These are phyloP conservation scores for Populus davidiana DNA, from an alignment of 345 rosid species.

Conservation along the genomic window DNA sequence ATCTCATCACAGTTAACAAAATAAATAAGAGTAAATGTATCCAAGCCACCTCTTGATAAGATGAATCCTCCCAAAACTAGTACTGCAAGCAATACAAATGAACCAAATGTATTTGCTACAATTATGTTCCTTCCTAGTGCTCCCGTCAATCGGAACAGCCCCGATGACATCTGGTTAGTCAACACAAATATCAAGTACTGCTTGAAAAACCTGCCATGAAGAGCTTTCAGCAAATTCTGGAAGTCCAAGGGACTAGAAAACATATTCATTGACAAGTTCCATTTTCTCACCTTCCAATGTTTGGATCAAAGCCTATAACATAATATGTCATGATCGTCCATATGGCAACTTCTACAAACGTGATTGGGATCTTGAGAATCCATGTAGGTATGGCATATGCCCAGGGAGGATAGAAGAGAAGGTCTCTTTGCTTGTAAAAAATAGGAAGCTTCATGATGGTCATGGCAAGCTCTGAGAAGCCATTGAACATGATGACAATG, in stretches of 20 bases:
- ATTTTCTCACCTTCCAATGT: slow-evolving; percentile 37
- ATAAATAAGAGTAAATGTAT: neutral
- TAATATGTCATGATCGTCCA: slow-evolving; percentile 62
- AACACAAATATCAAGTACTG: slow-evolving; percentile 46
- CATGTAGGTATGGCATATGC: slow-evolving; percentile 79
- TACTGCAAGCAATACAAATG: slow-evolving; percentile 44
- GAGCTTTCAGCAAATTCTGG: slow-evolving; percentile 7
- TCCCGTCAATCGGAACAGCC: slow-evolving; percentile 49
- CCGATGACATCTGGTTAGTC: slow-evolving; percentile 57
- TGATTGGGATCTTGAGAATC: slow-evolving; percentile 76
- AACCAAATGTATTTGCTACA: slow-evolving; percentile 57
- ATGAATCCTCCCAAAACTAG: slow-evolving; percentile 61
- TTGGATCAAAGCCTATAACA: slow-evolving; percentile 52
- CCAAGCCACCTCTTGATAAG: slow-evolving; percentile 44
- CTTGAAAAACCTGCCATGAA: slow-evolving; percentile 49
- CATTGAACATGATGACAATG: slow-evolving; percentile 60
- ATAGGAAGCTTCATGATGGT: slow-evolving; percentile 73
- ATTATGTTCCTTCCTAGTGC: slow-evolving; percentile 57
- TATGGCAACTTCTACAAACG: slow-evolving; percentile 51
- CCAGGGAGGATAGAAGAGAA: slow-evolving; percentile 84
- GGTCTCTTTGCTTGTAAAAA: slow-evolving; percentile 89
- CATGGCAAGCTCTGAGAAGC: slow-evolving; percentile 76
- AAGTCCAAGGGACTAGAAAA: neutral
- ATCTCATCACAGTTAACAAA: neutral
- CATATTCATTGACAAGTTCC: neutral